phyloP scores from a whole-genome alignment of 2,329 filamentous ascomycete genomes.

The Claviceps sp. region DNA sequence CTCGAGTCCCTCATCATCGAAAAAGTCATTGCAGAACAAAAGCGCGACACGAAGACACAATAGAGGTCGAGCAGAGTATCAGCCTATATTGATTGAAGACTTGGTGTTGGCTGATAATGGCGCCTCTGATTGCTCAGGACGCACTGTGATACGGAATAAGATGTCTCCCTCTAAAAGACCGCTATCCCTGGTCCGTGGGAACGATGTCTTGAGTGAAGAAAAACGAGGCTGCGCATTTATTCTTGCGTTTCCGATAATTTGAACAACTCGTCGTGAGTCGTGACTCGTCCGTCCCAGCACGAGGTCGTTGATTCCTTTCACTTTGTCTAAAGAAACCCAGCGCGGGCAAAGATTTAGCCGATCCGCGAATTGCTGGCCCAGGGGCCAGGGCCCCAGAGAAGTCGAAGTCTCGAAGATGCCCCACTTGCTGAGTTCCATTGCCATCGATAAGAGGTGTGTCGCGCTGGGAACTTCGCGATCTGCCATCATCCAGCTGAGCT shows the following conservation, averaged over 20 bases:
- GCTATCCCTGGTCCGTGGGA: not conserved
- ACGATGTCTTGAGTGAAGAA: not conserved
- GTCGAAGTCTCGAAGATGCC: not conserved
- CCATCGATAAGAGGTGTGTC: not conserved
- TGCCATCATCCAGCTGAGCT: not conserved
- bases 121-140: not conserved
- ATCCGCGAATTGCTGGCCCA: not conserved
- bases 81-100: not conserved
- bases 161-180: not conserved
- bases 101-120: not conserved
- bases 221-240: not conserved
- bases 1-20: not conserved
- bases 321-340: not conserved
- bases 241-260: not conserved
- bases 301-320: no score
- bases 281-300: not conserved
- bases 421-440: not conserved
- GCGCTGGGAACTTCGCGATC: slow-evolving; percentile 2
- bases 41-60: not conserved
- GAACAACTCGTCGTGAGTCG: not conserved
- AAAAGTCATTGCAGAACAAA: not conserved
- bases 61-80: not conserved
- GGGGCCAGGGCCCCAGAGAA: no score
- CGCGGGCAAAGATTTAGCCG: not conserved
- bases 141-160: not conserved